Percentiles rank a stretch among this genome's conserved stretches.
Evolutionary conservation across 176 grass and related monocot genomes (phyloP).

Genomic region (Hyparrhenia diplandra): DNA sequence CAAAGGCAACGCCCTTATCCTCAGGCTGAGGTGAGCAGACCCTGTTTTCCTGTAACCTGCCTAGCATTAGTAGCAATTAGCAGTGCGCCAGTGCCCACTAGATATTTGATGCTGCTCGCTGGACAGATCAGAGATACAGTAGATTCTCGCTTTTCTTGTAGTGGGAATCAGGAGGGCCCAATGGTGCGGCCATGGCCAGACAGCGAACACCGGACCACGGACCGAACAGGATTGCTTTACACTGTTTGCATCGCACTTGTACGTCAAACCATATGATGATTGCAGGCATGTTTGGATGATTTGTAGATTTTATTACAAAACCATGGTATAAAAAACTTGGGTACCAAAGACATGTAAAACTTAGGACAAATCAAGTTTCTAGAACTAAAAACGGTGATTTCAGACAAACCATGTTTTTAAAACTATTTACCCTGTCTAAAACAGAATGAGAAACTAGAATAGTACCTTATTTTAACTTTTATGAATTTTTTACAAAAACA

Average conservation of each 20-base stretch:
- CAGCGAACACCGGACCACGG: neutral
- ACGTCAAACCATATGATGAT: neutral
- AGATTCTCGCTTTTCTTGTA: slow-evolving; percentile 1
- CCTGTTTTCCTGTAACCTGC: neutral
- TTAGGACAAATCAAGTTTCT: too few species aligned
- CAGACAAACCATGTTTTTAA: neutral
- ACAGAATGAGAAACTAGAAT: neutral
- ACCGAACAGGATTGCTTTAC: neutral
- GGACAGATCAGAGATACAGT: neutral
- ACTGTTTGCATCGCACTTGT: neutral
- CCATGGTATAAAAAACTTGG: neutral
- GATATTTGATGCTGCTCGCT: slow-evolving; percentile 1
- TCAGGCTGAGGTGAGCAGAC: neutral
- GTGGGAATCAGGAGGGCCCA: neutral
- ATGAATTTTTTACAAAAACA: neutral
- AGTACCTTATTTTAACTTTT: neutral
- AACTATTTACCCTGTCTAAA: neutral
- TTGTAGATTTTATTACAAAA: neutral
- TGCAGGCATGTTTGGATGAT: neutral
- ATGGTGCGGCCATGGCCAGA: neutral
- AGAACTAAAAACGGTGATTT: neutral
- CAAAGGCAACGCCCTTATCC: neutral
- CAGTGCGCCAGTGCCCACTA: neutral
- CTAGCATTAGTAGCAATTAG: neutral
- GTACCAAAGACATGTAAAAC: neutral